Base-by-base conservation (phyloP, 1,284 basidiomycete species). In the Heterobasidion occidentale region DNA sequence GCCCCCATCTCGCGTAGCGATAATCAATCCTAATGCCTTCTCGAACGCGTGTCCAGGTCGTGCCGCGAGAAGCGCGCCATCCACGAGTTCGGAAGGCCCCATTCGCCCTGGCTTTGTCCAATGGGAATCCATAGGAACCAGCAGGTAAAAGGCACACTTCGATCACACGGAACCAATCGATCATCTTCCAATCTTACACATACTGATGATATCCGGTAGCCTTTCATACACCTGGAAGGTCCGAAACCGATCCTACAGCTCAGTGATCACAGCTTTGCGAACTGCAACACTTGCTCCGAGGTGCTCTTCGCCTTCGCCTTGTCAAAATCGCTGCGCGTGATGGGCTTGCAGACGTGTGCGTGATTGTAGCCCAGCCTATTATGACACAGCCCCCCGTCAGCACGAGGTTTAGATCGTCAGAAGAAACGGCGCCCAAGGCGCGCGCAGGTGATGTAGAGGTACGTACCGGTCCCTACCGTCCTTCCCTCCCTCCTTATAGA, bases 301-400 rank as follows among this genome's bases (percentile, higher is more conserved):
- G 74, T 72, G 8, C 20, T 33, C 36, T 49, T 56, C 38, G 88
- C 82, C 71, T 87, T 90, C 61, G 88, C 88, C 69, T 84, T 88
- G 64, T 88, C 77, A 1, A 92, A 75, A 61, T 91, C 88, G 2
- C 70, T 70, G 63, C 74, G 71, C 1, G 84, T 84, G 44, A 91
- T 70, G 0, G 78, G 74, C 17, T 77, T 78, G 63, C 80, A 86
- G 65, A 88, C 82, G 59, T 79, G 76, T 4, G 80, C 90, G 62
- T 92, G 89, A 64, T 92, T 89, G 64, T 92, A 92, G 7, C 90
- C 90, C 58, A 92, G 64, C 58, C 90, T 89, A 59, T 8, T 36
- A 53, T 15, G 52, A 58, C 34, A 42, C 7, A 9, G 12, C 55
- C 51, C n/a, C 35, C 49, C 9, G 19, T 51, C 34, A 54, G 55